These are phyloP conservation scores for Dentipellis sp. DNA, from an alignment of 768 basidiomycete genomes.

Conservation along the genomic window DNA sequence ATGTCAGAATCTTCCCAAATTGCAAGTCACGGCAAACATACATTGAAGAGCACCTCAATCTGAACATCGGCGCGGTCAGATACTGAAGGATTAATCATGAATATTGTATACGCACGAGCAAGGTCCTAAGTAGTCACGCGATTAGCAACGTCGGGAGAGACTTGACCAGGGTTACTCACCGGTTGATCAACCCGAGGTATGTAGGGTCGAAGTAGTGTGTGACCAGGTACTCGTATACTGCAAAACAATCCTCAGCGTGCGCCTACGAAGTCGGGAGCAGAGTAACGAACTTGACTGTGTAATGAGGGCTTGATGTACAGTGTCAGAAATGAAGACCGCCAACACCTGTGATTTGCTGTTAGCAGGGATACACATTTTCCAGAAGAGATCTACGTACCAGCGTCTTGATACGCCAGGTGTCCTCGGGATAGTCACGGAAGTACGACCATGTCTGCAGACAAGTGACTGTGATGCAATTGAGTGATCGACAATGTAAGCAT, in stretches of 20 bases:
- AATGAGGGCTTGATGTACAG: background rate
- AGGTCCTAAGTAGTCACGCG: slow-evolving; percentile 29
- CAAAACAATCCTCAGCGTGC: background rate
- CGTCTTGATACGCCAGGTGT: background rate
- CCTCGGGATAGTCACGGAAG: background rate
- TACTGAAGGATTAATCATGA: background rate
- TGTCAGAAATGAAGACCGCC: background rate
- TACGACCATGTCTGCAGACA: background rate
- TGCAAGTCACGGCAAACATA: background rate
- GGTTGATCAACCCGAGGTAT: background rate
- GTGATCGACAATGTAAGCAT: background rate
- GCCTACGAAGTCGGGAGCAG: background rate
- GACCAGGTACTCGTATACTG: background rate
- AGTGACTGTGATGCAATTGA: background rate
- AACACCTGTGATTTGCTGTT: background rate
- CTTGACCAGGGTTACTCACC: background rate
- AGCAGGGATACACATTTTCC: too few relatives aligned
- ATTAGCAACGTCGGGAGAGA: background rate
- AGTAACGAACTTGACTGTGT: background rate
- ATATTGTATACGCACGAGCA: slow-evolving; percentile 21
- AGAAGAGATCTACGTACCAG: background rate
- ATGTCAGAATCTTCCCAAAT: background rate
- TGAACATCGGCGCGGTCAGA: background rate
- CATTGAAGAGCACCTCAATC: background rate
- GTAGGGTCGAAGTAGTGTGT: background rate